Percentiles rank a stretch among this genome's conserved stretches.
Evolutionary conservation across 2,329 filamentous ascomycete species (phyloP).

Genomic region (Aspergillus sp.): DNA sequence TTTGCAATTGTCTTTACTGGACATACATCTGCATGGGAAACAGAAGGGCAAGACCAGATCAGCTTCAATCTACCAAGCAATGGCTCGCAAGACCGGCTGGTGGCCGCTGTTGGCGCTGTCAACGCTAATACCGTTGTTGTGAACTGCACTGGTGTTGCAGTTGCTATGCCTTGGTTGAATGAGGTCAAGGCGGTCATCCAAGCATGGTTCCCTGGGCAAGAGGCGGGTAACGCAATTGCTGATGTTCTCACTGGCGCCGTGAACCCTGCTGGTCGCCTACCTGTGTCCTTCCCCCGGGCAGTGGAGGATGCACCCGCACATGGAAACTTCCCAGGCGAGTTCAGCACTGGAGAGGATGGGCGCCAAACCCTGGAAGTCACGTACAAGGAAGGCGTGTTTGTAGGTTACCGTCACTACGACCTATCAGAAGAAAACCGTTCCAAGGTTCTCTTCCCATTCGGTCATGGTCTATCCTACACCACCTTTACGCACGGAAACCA

Average conservation of each 20-base stretch:
- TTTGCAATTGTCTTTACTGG: constrained; percentile 13
- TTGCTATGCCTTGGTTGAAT: constrained; percentile 61
- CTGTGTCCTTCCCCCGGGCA: constrained; percentile 60
- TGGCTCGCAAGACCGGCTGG: constrained; percentile 7
- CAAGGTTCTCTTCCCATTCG: constrained; percentile 67
- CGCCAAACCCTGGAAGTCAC: constrained; percentile 29
- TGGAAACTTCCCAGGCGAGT: constrained; percentile 70
- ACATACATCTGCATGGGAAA: constrained; percentile 13
- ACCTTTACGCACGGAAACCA: constrained; percentile 50
- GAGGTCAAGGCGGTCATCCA: constrained; percentile 67
- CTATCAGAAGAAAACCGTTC: constrained; percentile 47
- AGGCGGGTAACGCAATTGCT: constrained; percentile 67
- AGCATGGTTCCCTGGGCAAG: constrained; percentile 70
- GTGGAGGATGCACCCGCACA: constrained; percentile 68
- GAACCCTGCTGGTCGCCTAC: constrained; percentile 68
- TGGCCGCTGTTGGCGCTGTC: constrained; percentile 9
- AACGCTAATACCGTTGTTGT: constrained; percentile 15
- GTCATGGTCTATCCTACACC: constrained; percentile 73
- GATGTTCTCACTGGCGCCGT: constrained; percentile 64
- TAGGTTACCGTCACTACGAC: constrained; percentile 74
- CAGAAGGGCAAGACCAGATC: constrained; percentile 14
- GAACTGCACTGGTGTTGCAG: constrained; percentile 8
- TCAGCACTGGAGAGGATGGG: constrained; percentile 55
- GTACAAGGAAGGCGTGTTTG: constrained; percentile 71
- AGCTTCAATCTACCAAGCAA: constrained; percentile 13